Conservation (phyloP, 148 eudicot species). For the Gaultheria prostrata region DNA sequence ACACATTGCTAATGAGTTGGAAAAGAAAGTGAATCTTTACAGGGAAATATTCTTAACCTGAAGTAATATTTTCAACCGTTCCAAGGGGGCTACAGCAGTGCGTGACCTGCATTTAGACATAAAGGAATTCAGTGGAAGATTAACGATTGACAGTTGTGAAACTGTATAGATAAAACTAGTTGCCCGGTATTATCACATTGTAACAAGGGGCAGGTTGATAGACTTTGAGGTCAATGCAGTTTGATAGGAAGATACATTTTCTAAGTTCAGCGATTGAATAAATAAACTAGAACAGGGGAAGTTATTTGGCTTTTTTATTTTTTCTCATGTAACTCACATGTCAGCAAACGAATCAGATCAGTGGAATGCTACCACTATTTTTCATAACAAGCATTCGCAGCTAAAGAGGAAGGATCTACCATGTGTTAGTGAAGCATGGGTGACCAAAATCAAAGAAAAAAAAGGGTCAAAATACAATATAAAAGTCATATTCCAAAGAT, state of each 20-base stretch:
- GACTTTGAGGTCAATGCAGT: neutral
- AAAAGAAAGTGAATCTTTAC: neutral
- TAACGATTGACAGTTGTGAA: neutral
- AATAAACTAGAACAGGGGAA: neutral
- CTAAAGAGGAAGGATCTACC: too few relatives aligned
- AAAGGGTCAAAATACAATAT: neutral
- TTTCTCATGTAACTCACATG: neutral
- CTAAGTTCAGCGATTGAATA: neutral
- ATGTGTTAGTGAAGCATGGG: too few relatives aligned
- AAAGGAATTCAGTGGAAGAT: neutral
- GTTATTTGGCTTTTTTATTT: neutral
- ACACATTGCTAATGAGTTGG: neutral
- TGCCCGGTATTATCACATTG: neutral
- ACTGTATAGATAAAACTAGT: neutral
- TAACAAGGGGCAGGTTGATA: neutral
- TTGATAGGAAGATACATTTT: neutral
- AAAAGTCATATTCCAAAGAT: neutral
- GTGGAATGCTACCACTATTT: neutral
- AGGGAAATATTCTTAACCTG: slow-evolving; percentile 39
- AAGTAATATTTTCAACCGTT: slow-evolving; percentile 65
- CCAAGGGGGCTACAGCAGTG: slow-evolving; percentile 79
- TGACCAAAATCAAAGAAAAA: too few relatives aligned
- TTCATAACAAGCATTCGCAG: neutral
- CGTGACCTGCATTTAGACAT: slow-evolving; percentile 55
- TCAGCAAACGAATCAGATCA: neutral